phyloP scores from a whole-genome alignment of 169 alveolate genomes.

The Plasmodium inui region DNA sequence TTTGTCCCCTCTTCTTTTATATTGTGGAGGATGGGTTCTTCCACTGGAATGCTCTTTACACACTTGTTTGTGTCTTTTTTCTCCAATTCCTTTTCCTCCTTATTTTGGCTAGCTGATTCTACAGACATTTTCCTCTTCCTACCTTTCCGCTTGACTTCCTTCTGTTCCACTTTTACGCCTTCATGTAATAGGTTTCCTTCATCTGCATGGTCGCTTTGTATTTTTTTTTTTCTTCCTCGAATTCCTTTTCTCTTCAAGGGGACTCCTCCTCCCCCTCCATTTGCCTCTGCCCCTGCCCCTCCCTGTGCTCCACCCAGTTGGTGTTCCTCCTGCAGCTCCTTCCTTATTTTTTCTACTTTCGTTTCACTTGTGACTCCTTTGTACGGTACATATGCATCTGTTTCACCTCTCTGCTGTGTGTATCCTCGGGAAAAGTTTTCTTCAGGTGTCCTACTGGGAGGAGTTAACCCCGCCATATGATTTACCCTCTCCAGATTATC shows the following conservation, averaged over 20 bases:
- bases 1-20: conserved; percentile 14
- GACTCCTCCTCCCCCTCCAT: background rate
- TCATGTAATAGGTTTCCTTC: background rate
- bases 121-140: conserved; percentile 38
- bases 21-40: background rate
- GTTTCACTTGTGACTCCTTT: background rate
- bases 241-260: conserved; percentile 14
- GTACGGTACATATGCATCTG: background rate
- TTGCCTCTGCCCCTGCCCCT: background rate
- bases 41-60: background rate
- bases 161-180: background rate
- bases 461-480: background rate
- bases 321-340: background rate
- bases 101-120: background rate
- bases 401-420: background rate
- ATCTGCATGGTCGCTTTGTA: background rate
- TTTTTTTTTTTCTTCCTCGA: conserved; percentile 41
- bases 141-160: conserved; percentile 45
- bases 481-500: background rate
- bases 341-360: background rate
- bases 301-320: background rate
- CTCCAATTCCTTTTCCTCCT: conserved; percentile 31
- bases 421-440: background rate
- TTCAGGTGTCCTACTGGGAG: background rate
- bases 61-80: conserved; percentile 39